Evolutionary conservation across 495 filamentous ascomycete species (phyloP).

Genomic region (Mytilinidion resinicola): DNA sequence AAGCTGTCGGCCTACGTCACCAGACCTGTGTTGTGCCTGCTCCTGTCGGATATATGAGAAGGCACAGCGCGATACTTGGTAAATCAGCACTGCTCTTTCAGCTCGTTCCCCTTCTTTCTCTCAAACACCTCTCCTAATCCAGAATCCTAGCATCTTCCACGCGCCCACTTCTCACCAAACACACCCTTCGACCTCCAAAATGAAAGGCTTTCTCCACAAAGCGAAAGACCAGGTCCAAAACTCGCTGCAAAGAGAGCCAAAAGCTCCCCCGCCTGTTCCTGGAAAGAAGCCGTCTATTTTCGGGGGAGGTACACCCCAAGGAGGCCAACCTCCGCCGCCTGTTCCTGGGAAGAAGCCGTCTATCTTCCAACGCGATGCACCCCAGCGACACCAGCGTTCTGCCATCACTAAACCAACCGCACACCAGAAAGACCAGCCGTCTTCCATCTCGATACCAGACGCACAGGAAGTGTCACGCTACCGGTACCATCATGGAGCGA

Average conservation of each 20-base stretch:
- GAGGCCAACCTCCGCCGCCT: background rate
- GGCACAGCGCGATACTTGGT: background rate
- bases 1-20: too few species aligned
- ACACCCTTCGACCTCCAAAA: background rate
- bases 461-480: constrained; percentile 44
- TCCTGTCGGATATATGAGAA: too few species aligned
- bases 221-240: constrained; percentile 21
- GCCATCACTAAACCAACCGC: constrained; percentile 5
- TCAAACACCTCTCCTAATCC: background rate
- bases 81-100: background rate
- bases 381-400: constrained; percentile 11
- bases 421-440: constrained; percentile 18
- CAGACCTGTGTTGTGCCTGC: too few species aligned
- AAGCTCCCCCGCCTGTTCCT: background rate
- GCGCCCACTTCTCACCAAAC: background rate
- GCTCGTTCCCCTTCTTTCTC: background rate
- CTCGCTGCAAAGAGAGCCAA: background rate
- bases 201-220: constrained; percentile 30
- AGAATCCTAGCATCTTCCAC: background rate
- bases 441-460: constrained; percentile 35
- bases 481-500: constrained; percentile 51
- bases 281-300: background rate
- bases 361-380: constrained; percentile 5
- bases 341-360: background rate
- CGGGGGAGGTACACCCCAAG: too few species aligned